Percentiles rank a stretch among this genome's conserved stretches.
phyloP scores from a whole-genome alignment of 2,329 filamentous ascomycete species.

The Curvularia eragrostidis region DNA sequence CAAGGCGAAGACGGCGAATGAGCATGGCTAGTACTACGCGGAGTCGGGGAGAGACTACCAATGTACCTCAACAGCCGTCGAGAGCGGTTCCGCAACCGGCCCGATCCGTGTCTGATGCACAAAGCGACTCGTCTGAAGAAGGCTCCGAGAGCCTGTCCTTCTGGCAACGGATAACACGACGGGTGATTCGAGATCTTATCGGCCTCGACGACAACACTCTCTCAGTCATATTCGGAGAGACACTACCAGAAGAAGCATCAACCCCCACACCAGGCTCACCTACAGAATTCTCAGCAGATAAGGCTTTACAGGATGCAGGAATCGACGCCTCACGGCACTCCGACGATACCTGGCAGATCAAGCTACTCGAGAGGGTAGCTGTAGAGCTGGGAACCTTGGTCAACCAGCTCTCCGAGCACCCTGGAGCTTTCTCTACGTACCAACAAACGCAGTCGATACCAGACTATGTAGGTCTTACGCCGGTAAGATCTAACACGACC shows the following conservation, averaged over 20 bases:
- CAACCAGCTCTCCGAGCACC: slow-evolving; percentile 82
- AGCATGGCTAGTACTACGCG: slow-evolving; percentile 61
- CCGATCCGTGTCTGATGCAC: slow-evolving; percentile 34
- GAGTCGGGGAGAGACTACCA: slow-evolving; percentile 35
- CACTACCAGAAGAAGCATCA: slow-evolving; percentile 61
- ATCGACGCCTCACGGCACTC: slow-evolving; percentile 41
- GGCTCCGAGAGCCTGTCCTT: slow-evolving; percentile 68
- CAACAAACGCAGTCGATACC: slow-evolving; percentile 63
- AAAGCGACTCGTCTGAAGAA: slow-evolving; percentile 49
- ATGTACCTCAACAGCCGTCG: slow-evolving; percentile 19
- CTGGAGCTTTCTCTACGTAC: slow-evolving; percentile 88
- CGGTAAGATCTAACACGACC: slow-evolving; percentile 51
- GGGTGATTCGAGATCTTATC: slow-evolving; percentile 86
- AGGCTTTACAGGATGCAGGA: slow-evolving; percentile 29
- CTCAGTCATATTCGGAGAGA: slow-evolving; percentile 85
- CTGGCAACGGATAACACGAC: slow-evolving; percentile 81
- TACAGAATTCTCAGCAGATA: slow-evolving; percentile 26
- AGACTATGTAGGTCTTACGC: slow-evolving; percentile 79
- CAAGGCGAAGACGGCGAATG: slow-evolving; percentile 68
- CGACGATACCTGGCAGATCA: slow-evolving; percentile 70
- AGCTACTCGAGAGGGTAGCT: slow-evolving; percentile 82
- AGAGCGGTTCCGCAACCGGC: slow-evolving; percentile 21
- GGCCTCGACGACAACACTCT: slow-evolving; percentile 87
- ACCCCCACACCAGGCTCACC: slow-evolving; percentile 30
- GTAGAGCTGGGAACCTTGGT: slow-evolving; percentile 85